Conservation (phyloP, 148 eudicot species). For the Linanthus parryae region DNA sequence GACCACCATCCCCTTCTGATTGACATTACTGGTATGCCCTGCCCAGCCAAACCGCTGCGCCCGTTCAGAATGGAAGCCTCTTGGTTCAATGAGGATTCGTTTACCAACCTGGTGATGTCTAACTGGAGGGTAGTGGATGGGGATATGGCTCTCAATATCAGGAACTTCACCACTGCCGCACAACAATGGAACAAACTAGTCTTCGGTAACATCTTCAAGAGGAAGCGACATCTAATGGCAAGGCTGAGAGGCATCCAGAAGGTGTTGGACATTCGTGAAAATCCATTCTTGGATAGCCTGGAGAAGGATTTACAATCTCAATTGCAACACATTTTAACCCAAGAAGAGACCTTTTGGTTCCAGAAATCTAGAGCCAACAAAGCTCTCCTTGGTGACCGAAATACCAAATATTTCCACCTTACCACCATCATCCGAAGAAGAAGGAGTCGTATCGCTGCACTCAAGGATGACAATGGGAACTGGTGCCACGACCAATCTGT, state of each 20-base stretch:
- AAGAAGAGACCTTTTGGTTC: conserved; percentile 3
- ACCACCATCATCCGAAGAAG: conserved; percentile 1
- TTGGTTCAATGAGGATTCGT: neutral
- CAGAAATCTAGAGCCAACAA: neutral
- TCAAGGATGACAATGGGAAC: neutral
- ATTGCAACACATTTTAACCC: neutral
- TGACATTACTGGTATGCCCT: too few species aligned
- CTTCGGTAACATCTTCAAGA: neutral
- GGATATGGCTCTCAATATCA: neutral
- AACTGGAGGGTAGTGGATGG: neutral
- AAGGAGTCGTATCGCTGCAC: neutral
- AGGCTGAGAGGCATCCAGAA: neutral
- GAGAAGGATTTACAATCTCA: neutral
- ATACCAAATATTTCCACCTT: conserved; percentile 1
- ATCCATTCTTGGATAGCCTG: neutral
- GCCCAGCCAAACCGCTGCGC: too few species aligned
- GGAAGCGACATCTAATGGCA: neutral
- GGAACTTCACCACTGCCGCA: neutral
- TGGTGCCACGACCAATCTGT: neutral
- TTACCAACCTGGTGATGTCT: neutral
- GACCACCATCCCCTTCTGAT: too few species aligned
- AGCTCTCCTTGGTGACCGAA: neutral
- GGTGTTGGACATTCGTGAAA: neutral
- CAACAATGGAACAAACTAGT: neutral
- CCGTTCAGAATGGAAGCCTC: neutral